A percentile compares a stretch with the other conserved stretches of the same genome.
phyloP scores from a whole-genome alignment of 495 filamentous ascomycete species.

The Xylaria curta region DNA sequence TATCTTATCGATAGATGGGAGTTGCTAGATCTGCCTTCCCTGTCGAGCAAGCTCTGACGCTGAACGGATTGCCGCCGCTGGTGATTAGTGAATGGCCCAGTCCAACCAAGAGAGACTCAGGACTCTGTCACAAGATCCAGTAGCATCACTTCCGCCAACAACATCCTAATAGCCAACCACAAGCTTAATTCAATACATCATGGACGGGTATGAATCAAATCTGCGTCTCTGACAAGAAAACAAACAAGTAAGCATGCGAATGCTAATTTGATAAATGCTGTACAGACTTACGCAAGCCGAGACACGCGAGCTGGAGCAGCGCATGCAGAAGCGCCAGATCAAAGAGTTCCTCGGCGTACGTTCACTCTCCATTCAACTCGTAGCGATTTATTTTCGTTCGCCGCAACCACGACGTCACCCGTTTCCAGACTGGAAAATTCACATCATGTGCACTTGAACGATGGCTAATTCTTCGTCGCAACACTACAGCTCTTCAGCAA shows the following conservation, averaged over 20 bases:
- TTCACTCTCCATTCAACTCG: conserved; percentile 24
- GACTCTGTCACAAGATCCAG: neutral
- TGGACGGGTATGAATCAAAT: conserved; percentile 33
- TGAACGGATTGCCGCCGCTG: neutral
- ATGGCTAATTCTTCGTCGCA: conserved; percentile 14
- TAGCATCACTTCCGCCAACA: neutral
- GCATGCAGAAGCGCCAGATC: conserved; percentile 96
- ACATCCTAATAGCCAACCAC: neutral
- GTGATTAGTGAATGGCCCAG: neutral
- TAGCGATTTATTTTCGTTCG: neutral
- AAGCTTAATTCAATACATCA: neutral
- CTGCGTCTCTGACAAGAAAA: neutral
- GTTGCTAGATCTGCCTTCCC: neutral
- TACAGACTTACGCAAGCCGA: conserved; percentile 75
- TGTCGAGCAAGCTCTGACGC: neutral
- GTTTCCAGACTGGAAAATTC: too few species aligned
- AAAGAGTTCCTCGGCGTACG: conserved; percentile 97
- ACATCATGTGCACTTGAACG: too few species aligned
- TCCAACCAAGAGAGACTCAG: neutral
- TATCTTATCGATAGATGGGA: neutral
- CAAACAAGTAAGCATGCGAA: neutral
- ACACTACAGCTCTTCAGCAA: conserved; percentile 86
- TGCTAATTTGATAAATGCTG: neutral
- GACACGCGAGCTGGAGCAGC: conserved; percentile 86
- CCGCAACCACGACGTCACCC: conserved; percentile 15